Conservation (phyloP, 805 yeast genomes). For the Citeromyces matritensis region DNA sequence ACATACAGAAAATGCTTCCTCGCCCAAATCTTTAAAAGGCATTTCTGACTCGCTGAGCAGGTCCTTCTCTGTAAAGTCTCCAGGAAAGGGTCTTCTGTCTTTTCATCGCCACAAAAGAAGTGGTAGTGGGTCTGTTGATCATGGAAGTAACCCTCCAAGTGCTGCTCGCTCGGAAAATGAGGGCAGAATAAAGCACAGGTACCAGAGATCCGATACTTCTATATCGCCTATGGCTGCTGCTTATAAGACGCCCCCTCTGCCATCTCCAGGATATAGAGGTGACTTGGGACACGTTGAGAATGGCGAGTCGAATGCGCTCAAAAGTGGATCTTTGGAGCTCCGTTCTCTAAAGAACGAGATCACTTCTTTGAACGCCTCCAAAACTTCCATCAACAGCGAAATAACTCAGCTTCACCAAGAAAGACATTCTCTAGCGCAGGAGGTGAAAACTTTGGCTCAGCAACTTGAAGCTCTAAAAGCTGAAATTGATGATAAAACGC, state of each 20-base stretch:
- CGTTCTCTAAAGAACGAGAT: constrained; percentile 22
- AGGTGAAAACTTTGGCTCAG: constrained; percentile 16
- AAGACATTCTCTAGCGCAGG: constrained; percentile 29
- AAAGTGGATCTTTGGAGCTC: constrained; percentile 13
- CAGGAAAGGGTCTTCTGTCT: constrained; percentile 6
- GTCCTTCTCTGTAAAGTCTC: constrained; percentile 9
- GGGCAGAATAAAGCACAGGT: background rate
- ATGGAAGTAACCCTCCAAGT: constrained; percentile 4
- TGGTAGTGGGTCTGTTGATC: constrained; percentile 6
- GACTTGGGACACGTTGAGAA: background rate
- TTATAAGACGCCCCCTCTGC: constrained; percentile 1
- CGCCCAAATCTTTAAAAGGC: constrained; percentile 4
- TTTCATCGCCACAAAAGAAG: constrained; percentile 14
- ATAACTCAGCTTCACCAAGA: constrained; percentile 31
- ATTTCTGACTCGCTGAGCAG: constrained; percentile 9
- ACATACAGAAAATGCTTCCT: background rate
- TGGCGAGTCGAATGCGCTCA: background rate
- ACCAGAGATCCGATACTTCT: too few species aligned
- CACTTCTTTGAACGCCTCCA: constrained; percentile 19
- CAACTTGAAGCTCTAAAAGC: constrained; percentile 6
- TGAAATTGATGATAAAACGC: constrained; percentile 1
- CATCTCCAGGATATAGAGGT: background rate
- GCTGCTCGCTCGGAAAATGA: constrained; percentile 1
- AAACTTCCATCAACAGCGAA: constrained; percentile 29
- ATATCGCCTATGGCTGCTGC: constrained; percentile 1